Conservation (phyloP, 208 protist species). For the Leptomonas pyrrhocoris region DNA sequence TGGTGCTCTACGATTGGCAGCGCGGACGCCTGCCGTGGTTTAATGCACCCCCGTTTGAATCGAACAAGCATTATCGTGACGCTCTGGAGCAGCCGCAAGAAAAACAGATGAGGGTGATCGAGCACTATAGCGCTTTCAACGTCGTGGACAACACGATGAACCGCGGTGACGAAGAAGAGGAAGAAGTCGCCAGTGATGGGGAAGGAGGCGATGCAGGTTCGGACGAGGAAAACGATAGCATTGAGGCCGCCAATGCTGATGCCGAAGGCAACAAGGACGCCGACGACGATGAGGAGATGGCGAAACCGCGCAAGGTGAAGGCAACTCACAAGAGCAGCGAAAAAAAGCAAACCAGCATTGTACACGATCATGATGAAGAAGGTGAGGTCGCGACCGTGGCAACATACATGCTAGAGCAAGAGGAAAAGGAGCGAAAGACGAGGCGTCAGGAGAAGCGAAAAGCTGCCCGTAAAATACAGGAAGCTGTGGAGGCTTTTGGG, state of each 20-base stretch:
- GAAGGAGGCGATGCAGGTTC: conserved; percentile 3
- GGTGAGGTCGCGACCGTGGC: conserved; percentile 55
- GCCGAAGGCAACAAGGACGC: too few species aligned
- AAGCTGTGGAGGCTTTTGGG: conserved; percentile 29
- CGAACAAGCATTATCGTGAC: conserved; percentile 88
- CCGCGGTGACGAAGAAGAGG: conserved; percentile 35
- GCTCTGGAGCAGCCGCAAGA: conserved; percentile 60
- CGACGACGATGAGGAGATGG: conserved; percentile 1
- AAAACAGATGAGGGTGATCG: conserved; percentile 90
- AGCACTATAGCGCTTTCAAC: conserved; percentile 86
- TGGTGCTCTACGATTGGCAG: conserved; percentile 98
- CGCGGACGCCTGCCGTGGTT: conserved; percentile 98
- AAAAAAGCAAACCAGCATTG: neutral
- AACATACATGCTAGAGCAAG: conserved; percentile 52
- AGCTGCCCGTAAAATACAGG: conserved; percentile 25
- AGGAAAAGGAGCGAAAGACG: conserved; percentile 52
- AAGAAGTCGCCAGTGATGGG: neutral
- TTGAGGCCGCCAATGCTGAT: neutral
- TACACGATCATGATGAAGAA: conserved; percentile 11
- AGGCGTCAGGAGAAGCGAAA: conserved; percentile 42
- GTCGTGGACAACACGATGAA: conserved; percentile 81
- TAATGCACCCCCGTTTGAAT: conserved; percentile 89
- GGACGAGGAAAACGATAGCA: neutral
- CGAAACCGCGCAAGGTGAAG: conserved; percentile 3
- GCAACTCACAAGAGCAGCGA: neutral